These are phyloP conservation scores for Cyclotella choctawhatcheeana DNA, from an alignment of 108 stramenopile genomes.

Conservation along the genomic window DNA sequence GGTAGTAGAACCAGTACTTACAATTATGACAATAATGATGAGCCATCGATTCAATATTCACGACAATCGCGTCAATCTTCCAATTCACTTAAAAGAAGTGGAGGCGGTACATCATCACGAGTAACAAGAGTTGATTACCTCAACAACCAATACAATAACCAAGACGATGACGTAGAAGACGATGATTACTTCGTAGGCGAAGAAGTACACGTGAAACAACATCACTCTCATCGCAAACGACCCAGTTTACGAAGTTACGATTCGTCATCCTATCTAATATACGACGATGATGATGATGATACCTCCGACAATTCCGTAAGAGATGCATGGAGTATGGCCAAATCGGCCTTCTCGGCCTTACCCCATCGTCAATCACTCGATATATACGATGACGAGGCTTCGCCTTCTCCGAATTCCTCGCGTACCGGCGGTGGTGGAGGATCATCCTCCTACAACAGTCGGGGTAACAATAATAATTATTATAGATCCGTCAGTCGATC, in stretches of 20 bases:
- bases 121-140: background rate
- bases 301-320: background rate
- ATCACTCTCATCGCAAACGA: background rate
- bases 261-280: background rate
- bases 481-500: background rate
- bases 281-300: background rate
- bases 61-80: background rate
- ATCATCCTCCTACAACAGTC: background rate
- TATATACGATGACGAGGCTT: conserved; percentile 5
- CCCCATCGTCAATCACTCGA: background rate
- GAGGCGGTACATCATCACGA: background rate
- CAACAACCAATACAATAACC: background rate
- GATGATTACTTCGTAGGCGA: conserved; percentile 1
- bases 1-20: background rate
- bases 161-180: background rate
- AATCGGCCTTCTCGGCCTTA: background rate
- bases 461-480: background rate
- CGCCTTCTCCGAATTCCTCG: background rate
- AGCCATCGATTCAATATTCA: background rate
- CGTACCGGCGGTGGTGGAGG: background rate
- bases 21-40: background rate
- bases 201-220: background rate
- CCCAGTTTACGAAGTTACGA: background rate
- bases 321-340: conserved; percentile 5
- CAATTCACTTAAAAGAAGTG: background rate